phyloP scores from a whole-genome alignment of 2,329 filamentous ascomycete genomes.

The Curvularia eragrostidis region DNA sequence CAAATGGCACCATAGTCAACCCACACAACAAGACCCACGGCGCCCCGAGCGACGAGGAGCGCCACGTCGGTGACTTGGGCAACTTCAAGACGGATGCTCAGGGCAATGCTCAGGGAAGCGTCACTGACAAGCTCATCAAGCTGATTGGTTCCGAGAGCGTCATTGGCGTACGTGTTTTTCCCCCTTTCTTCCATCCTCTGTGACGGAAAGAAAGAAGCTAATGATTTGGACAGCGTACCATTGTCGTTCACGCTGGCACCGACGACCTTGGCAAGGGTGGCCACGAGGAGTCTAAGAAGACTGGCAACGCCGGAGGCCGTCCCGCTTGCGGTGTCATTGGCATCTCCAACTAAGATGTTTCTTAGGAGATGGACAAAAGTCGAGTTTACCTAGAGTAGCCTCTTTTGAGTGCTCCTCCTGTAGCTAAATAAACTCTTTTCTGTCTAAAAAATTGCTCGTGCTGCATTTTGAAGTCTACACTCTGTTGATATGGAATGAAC shows the following conservation, averaged over 20 bases:
- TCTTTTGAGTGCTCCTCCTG: neutral
- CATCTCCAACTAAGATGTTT: conserved; percentile 63
- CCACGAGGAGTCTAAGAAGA: conserved; percentile 96
- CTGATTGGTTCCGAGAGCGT: conserved; percentile 95
- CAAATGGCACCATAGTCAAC: conserved; percentile 72
- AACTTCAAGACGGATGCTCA: conserved; percentile 96
- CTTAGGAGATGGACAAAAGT: neutral
- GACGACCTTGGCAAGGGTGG: conserved; percentile 95
- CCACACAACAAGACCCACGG: conserved; percentile 92
- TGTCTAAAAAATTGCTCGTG: neutral
- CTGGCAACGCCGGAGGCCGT: conserved; percentile 90
- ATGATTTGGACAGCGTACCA: conserved; percentile 71
- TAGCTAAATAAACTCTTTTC: neutral
- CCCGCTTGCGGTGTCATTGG: conserved; percentile 97
- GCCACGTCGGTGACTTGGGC: conserved; percentile 96
- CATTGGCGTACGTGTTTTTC: conserved; percentile 72
- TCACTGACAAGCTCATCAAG: conserved; percentile 85
- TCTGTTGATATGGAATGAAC: no score
- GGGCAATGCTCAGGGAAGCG: conserved; percentile 84
- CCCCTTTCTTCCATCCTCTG: neutral
- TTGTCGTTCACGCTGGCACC: conserved; percentile 93
- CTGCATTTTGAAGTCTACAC: neutral
- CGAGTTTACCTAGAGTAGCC: neutral
- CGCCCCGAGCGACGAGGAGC: conserved; percentile 78
- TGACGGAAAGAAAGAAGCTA: conserved; percentile 1